These are phyloP conservation scores for sweet orange (Citrus sinensis) DNA, from an alignment of 345 rosid species.

Conservation along the genomic window DNA sequence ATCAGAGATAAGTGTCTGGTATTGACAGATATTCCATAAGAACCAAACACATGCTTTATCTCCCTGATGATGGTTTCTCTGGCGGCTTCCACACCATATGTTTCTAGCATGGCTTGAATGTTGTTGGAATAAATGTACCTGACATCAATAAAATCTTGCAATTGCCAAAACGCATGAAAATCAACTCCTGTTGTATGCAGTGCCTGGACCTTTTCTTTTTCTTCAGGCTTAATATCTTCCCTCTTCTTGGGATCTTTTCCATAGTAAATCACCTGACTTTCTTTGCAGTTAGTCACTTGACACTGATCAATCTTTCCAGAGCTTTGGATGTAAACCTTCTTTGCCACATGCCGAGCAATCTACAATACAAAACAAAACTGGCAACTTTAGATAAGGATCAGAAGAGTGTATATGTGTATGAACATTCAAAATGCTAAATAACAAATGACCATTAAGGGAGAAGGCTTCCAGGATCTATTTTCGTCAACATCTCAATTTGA, in stretches of 20 bases:
- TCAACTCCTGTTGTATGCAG: constrained; percentile 76
- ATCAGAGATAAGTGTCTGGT: constrained; percentile 73
- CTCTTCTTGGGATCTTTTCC: constrained; percentile 77
- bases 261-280: constrained; percentile 72
- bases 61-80: constrained; percentile 86
- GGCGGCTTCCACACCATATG: constrained; percentile 95
- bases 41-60: constrained; percentile 71
- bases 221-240: constrained; percentile 41
- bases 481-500: neutral
- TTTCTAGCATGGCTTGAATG: constrained; percentile 69
- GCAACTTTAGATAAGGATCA: neutral
- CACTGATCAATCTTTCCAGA: constrained; percentile 71
- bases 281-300: constrained; percentile 51
- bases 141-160: constrained; percentile 69
- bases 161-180: constrained; percentile 57
- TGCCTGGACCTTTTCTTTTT: constrained; percentile 59
- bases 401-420: neutral
- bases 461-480: neutral
- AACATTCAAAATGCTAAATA: neutral
- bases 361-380: constrained; percentile 18
- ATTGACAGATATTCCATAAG: constrained; percentile 78
- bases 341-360: constrained; percentile 82
- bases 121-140: constrained; percentile 78
- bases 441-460: neutral
- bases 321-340: constrained; percentile 81